A percentile compares a stretch with the other conserved stretches of the same genome.
These are phyloP conservation scores for Metschnikowia kunwiensis DNA, from an alignment of 805 yeast genomes.

Conservation along the genomic window DNA sequence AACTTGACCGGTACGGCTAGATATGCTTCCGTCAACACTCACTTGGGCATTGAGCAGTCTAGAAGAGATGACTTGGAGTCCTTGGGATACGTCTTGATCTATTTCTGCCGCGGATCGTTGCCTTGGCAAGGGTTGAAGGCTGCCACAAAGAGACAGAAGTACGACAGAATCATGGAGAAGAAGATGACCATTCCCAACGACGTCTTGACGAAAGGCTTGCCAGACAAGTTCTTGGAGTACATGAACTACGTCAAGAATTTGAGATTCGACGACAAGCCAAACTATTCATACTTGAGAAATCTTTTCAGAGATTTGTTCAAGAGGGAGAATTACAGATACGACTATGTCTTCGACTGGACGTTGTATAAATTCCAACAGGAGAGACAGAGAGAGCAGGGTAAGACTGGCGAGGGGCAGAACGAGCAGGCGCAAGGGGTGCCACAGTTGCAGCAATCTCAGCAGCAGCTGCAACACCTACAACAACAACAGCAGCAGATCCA, in stretches of 20 bases:
- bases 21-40: slow-evolving; percentile 23
- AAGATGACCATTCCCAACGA: slow-evolving; percentile 23
- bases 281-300: slow-evolving; percentile 82
- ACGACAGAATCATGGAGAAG: slow-evolving; percentile 24
- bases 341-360: slow-evolving; percentile 96
- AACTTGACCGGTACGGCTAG: slow-evolving; percentile 24
- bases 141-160: slow-evolving; percentile 23
- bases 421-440: slow-evolving; percentile 23
- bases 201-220: slow-evolving; percentile 57
- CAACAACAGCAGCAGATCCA: slow-evolving; percentile 12
- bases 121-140: slow-evolving; percentile 26
- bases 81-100: slow-evolving; percentile 22
- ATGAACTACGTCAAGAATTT: slow-evolving; percentile 85
- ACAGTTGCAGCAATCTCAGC: slow-evolving; percentile 15
- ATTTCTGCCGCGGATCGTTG: slow-evolving; percentile 22
- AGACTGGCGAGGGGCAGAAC: slow-evolving; percentile 26
- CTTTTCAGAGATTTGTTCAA: slow-evolving; percentile 85
- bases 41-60: slow-evolving; percentile 22
- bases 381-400: slow-evolving; percentile 47
- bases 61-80: slow-evolving; percentile 23
- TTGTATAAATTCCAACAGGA: slow-evolving; percentile 70
- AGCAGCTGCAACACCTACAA: slow-evolving; percentile 12
- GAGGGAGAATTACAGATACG: slow-evolving; percentile 86
- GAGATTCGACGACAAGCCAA: slow-evolving; percentile 95
- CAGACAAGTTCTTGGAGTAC: slow-evolving; percentile 83